Base-by-base conservation (phyloP, 331 rosid genomes). In the Ulmus americana region DNA sequence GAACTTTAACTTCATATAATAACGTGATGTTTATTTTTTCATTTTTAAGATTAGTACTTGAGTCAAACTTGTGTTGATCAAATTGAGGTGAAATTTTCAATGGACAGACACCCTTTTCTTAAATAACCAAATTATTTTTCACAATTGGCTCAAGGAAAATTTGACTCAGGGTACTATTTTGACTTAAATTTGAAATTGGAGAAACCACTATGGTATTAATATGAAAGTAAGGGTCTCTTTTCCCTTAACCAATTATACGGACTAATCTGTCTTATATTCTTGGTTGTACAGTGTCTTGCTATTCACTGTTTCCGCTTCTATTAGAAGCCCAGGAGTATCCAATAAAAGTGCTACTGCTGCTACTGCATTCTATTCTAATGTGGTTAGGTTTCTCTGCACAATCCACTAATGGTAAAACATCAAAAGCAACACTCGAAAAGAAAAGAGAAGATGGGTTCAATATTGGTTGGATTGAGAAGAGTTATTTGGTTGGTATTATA, bases 301-400 rank as follows among this genome's bases (percentile, higher is more conserved):
- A 88, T 75, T 88, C 96, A 3, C 67, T 83, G 61, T 88, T 92
- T 59, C 97, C 96, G 0, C 86, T 92, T 22, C 83, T 92, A 57
- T 86, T 76, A 70, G 95, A 83, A 80, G 80, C 87, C 67, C 96
- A 74, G 72, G 97, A 92, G 71, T 88, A 88, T 65, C 96, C 95
- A 20, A 76, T 92, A 69, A 92, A 85, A 82, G 85, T 83, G 57
- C 65, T 85, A 15, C 63, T 92, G 74, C 81, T 92, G 55, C 84
- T 92, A 16, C 59, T 85, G 60, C 86, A 88, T 78, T 73, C 86
- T 13, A 77, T 80, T 63, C 67, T 92, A 48, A 86, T 77, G 81
- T 86, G 94, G 96, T 79, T 82, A 15, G 89, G 86, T 18, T 92
- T 88, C 67, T 88, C 94, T 71, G 86, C 81, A 14, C 88, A 76